Conservation (phyloP, 1,284 basidiomycete genomes). For the Butyriboletus pseudospeciosus region DNA sequence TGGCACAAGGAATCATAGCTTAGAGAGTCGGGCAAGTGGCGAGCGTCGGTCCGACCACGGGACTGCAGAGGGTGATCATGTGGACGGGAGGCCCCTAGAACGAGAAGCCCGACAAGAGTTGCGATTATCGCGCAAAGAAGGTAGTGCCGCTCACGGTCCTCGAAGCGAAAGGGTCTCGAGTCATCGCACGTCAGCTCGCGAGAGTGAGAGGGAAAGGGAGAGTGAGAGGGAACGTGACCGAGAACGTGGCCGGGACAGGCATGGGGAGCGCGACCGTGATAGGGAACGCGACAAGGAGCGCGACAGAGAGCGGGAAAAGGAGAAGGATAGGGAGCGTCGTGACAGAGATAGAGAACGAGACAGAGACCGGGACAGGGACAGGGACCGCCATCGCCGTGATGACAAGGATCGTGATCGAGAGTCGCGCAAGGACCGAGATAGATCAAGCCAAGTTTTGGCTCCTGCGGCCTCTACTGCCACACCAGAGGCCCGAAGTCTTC, state of each 20-base stretch:
- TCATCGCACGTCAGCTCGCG: slow-evolving; percentile 34
- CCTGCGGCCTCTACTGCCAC: slow-evolving; percentile 24
- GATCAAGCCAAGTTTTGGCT: slow-evolving; percentile 32
- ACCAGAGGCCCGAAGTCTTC: slow-evolving; percentile 50
- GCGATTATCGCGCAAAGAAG: slow-evolving; percentile 38
- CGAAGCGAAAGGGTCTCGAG: slow-evolving; percentile 41
- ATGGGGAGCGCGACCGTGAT: slow-evolving; percentile 45
- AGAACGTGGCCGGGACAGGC: slow-evolving; percentile 42
- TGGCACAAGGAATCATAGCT: slow-evolving; percentile 60
- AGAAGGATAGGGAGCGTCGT: slow-evolving; percentile 38
- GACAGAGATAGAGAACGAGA: slow-evolving; percentile 44
- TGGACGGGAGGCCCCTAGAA: slow-evolving; percentile 53
- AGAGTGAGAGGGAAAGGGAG: slow-evolving; percentile 41
- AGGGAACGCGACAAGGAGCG: slow-evolving; percentile 39
- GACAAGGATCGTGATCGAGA: slow-evolving; percentile 41
- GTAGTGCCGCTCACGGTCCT: slow-evolving; percentile 46
- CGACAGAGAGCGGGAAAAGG: slow-evolving; percentile 38
- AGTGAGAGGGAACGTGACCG: slow-evolving; percentile 45
- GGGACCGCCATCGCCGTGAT: slow-evolving; percentile 35
- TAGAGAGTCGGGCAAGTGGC: slow-evolving; percentile 67
- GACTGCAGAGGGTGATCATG: slow-evolving; percentile 39
- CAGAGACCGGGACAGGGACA: slow-evolving; percentile 33
- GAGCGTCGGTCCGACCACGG: slow-evolving; percentile 56
- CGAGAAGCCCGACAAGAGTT: slow-evolving; percentile 43
- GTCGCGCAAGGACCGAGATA: slow-evolving; percentile 51